A percentile compares a stretch with the other conserved stretches of the same genome.
phyloP scores from a whole-genome alignment of 208 protist species.

The Acanthamoeba comandoni region DNA sequence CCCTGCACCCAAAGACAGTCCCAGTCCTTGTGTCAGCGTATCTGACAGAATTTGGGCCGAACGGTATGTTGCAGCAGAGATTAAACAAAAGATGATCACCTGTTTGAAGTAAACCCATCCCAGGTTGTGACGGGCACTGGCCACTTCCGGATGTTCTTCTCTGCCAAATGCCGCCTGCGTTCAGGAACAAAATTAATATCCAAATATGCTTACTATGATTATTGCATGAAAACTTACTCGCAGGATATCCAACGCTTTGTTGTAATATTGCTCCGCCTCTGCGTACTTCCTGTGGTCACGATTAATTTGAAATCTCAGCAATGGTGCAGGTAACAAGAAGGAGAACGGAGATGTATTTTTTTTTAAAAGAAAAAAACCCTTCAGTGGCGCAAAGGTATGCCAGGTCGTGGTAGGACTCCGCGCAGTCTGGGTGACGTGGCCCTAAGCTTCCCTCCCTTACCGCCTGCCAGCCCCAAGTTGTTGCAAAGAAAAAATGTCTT shows the following conservation, averaged over 20 bases:
- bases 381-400: constrained; percentile 60
- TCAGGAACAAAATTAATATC: too few species aligned
- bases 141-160: constrained; percentile 67
- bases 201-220: not conserved
- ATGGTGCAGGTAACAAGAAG: not conserved
- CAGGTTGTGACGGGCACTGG: constrained; percentile 41
- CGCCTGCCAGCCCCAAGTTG: not conserved
- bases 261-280: constrained; percentile 67
- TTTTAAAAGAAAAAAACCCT: constrained; percentile 40
- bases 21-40: too few species aligned
- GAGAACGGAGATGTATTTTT: too few species aligned
- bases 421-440: constrained; percentile 60
- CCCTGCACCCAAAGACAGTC: not conserved
- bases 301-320: not conserved
- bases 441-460: constrained; percentile 56
- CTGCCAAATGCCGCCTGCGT: constrained; percentile 31
- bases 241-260: constrained; percentile 28
- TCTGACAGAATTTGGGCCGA: too few species aligned
- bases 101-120: constrained; percentile 70
- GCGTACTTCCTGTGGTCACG: constrained; percentile 38
- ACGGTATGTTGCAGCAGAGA: too few species aligned
- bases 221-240: not conserved
- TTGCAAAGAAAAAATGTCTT: not conserved
- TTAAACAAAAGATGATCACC: not conserved
- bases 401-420: constrained; percentile 64